phyloP scores from a whole-genome alignment of 1,139 yeast species.

The Blastobotrys aristatus region DNA sequence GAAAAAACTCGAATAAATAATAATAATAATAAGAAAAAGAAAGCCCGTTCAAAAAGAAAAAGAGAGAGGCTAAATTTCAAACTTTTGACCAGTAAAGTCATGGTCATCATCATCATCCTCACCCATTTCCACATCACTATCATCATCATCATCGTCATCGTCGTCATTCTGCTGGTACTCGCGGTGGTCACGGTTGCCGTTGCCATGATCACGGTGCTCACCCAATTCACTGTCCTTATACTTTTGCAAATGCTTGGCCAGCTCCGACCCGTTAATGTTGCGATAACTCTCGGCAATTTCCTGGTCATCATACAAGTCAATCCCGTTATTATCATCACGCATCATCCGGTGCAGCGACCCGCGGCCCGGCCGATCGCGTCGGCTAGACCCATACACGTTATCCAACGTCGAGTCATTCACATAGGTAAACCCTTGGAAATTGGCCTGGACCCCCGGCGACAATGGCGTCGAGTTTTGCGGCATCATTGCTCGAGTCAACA shows the following conservation, averaged over 20 bases:
- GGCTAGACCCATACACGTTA: conserved; percentile 53
- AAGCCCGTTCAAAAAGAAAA: no score
- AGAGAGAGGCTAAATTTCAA: conserved; percentile 70
- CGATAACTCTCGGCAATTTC: conserved; percentile 31
- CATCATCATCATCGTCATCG: conserved; percentile 54
- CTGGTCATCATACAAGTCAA: conserved; percentile 36
- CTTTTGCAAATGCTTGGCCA: conserved; percentile 26
- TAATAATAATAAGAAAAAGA: no score
- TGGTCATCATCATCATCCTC: conserved; percentile 61
- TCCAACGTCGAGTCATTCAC: conserved; percentile 94
- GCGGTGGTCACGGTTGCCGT: no score
- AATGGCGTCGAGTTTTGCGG: conserved; percentile 63
- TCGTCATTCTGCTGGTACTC: no score
- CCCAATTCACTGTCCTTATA: conserved; percentile 72
- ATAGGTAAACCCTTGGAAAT: conserved; percentile 91
- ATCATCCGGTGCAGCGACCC: conserved; percentile 21
- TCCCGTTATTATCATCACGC: conserved; percentile 31
- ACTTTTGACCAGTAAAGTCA: conserved; percentile 77
- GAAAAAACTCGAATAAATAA: not conserved
- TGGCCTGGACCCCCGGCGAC: conserved; percentile 92
- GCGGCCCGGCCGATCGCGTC: conserved; percentile 15
- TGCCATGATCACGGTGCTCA: no score
- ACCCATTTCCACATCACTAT: conserved; percentile 49
- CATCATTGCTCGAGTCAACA: conserved; percentile 59
- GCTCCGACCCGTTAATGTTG: conserved; percentile 15